These are phyloP conservation scores for Suhomyces bokatorum DNA, from an alignment of 1,139 yeast species.

Conservation along the genomic window DNA sequence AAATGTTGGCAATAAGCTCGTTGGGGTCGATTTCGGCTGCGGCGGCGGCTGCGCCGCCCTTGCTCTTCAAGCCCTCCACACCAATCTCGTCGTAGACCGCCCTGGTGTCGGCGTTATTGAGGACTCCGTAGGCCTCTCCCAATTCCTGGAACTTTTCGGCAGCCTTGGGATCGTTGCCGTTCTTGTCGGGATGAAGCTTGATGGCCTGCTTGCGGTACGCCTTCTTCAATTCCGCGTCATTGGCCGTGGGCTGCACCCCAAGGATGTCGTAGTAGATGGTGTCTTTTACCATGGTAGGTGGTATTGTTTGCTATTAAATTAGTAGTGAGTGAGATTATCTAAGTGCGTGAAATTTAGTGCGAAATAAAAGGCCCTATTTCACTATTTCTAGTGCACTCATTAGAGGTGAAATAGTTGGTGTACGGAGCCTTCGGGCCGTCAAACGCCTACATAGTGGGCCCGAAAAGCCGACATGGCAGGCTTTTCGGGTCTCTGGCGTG, in stretches of 20 bases:
- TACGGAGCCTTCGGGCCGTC: too few relatives aligned
- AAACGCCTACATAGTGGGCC: too few relatives aligned
- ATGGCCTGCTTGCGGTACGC: slow-evolving; percentile 31
- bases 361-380: too few relatives aligned
- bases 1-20: slow-evolving; percentile 70
- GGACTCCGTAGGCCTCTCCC: slow-evolving; percentile 47
- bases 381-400: too few relatives aligned
- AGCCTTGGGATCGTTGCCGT: slow-evolving; percentile 29
- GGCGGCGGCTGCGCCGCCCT: slow-evolving; percentile 21
- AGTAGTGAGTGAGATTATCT: too few relatives aligned
- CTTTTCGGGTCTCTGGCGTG: too few relatives aligned
- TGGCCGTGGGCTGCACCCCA: slow-evolving; percentile 23
- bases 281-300: slow-evolving; percentile 25
- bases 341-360: too few relatives aligned
- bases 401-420: too few relatives aligned
- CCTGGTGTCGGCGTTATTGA: slow-evolving; percentile 39
- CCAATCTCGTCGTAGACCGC: slow-evolving; percentile 46
- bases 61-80: slow-evolving; percentile 42
- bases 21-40: slow-evolving; percentile 48
- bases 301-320: too few relatives aligned
- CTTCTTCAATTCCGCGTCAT: slow-evolving; percentile 27
- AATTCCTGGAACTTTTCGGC: slow-evolving; percentile 30
- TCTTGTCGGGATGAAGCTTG: slow-evolving; percentile 30
- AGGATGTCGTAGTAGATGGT: slow-evolving; percentile 27
- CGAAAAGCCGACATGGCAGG: too few relatives aligned